Evolutionary conservation across 768 basidiomycete genomes (phyloP).

Genomic region (Xanthoconium stramineum): DNA sequence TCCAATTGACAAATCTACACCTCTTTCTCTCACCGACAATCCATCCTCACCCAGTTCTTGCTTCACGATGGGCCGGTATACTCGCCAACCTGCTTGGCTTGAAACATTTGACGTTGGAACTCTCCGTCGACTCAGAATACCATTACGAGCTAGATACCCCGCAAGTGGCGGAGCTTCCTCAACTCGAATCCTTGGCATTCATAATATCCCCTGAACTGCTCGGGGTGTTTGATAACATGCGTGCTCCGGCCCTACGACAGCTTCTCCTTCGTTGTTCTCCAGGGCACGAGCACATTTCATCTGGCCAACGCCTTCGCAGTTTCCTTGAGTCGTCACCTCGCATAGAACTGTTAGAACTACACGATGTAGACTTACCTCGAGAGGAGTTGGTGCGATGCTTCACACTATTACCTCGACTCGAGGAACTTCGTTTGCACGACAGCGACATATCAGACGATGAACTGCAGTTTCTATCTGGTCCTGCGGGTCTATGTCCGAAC

Average conservation of each 20-base stretch:
- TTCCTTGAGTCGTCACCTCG: conserved; percentile 32
- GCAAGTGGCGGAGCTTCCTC: conserved; percentile 17
- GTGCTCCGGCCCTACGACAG: conserved; percentile 34
- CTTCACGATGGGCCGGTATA: conserved; percentile 29
- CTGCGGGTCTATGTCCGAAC: conserved; percentile 42
- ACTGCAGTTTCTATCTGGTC: conserved; percentile 37
- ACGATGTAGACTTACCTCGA: conserved; percentile 45
- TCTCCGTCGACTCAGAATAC: conserved; percentile 30
- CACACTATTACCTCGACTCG: conserved; percentile 36
- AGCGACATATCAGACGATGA: conserved; percentile 52
- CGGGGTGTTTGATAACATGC: conserved; percentile 26
- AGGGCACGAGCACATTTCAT: conserved; percentile 17
- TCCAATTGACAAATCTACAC: conserved; percentile 34
- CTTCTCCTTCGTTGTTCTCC: conserved; percentile 40
- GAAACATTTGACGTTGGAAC: conserved; percentile 38
- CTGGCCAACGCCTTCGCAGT: conserved; percentile 28
- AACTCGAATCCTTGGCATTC: conserved; percentile 30
- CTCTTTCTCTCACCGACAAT: conserved; percentile 30
- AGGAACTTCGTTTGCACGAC: conserved; percentile 53
- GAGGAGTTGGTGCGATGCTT: conserved; percentile 37
- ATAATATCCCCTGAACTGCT: conserved; percentile 32
- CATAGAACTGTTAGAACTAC: conserved; percentile 44
- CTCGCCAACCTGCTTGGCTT: conserved; percentile 42
- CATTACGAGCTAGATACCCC: conserved; percentile 16
- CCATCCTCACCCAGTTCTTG: conserved; percentile 15